Evolutionary conservation across 805 yeast species (phyloP), one percentile per base, ranked within the genome.

Genomic region (Yarrowia bubula): DNA sequence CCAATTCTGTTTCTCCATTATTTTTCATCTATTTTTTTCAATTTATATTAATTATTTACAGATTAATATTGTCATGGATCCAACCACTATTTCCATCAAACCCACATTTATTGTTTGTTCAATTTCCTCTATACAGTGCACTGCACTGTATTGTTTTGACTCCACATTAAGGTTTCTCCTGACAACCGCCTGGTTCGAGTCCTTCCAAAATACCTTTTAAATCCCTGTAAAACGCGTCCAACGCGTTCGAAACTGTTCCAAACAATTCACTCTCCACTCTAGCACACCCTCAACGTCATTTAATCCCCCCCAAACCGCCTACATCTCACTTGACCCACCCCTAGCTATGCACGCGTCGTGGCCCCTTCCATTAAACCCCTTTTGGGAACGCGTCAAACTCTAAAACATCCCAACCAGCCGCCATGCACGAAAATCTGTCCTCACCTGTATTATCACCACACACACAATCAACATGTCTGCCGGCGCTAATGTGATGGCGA

Each of bases 401-500:
- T 55, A 41, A 28, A 39, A 8, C 13, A 8, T 50, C 35, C 55
- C 39, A 65, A 48, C 53, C 35, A 22, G 62, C 65, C 43, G 62
- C 65, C 43, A 18, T 33, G 46, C 64, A 35, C 28, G 35, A 43
- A 48, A 33, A 33, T 9, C 53, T 35, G 13, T 11, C 38, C 10
- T 11, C 38, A 35, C 38, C 8, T 35, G 13, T 10, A 35, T 35
- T 35, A 35, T 22, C 28, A 22, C 13, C 17, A 4, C 17, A 35
- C 4, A 17, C 28, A 15, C 22, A 15, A n/a, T 15, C 58, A 38
- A 14, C 33, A 51, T 51, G 58, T 51, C 58, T 51, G 58, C 58
- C n/a, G 43, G 43, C 81, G 42, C 75, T 87, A 67, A 92, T 92
- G 35, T 91, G 32, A 81, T 88, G 69, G 87, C 85, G 72, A 76